Evolutionary conservation across 2,329 filamentous ascomycete genomes (phyloP), one percentile per base, ranked within the genome.

Genomic region (Graphilbum sp.): DNA sequence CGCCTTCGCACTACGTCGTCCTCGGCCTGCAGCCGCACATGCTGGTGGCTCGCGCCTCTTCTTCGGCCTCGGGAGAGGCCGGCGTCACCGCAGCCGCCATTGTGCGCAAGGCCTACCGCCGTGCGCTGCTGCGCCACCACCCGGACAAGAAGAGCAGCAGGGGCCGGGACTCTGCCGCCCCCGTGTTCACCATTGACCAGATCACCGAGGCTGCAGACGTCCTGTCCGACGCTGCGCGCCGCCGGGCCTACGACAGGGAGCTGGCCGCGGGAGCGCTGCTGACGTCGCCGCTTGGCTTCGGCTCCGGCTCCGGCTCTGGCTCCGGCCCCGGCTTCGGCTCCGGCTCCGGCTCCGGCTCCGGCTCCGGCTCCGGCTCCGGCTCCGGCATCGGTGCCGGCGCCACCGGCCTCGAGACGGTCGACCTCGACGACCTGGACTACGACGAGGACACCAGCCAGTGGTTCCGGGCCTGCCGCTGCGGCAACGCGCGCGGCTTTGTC

Each of bases 101-200:
- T 36, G 59, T 79, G 43, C 78, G 75, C 50, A 64, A 64, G 42
- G 74, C 75, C 42, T 81, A 80, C 55, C 72, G 66, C 52, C 66
- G 69, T 38, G 72, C 75, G 18, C 65, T 81, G 25, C 66, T 81
- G 15, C 66, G 62, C 45, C 66, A 79, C 58, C 76, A 81, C 54
- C 76, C 76, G 3, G 74, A 79, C 58, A 77, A 78, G 49, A 77
- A 78, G 49, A 48, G 52, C 42, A 21, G 4, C n/a, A 7, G 21
- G 17, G 15, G 38, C 4, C 15, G 15, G 13, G n/a, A 20, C 18
- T 25, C 30, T 10, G 27, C 38, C 21, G 18, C 37, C 3, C 23
- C 32, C 25, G 19, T 19, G 72, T 63, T 52, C 69, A 29, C 71
- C 2, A 58, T 80, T 42, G 75, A 80, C 54, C 69, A 79, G 49